Conservation (phyloP, 2,329 filamentous ascomycete genomes). For the Ascosphaera aggregata region DNA sequence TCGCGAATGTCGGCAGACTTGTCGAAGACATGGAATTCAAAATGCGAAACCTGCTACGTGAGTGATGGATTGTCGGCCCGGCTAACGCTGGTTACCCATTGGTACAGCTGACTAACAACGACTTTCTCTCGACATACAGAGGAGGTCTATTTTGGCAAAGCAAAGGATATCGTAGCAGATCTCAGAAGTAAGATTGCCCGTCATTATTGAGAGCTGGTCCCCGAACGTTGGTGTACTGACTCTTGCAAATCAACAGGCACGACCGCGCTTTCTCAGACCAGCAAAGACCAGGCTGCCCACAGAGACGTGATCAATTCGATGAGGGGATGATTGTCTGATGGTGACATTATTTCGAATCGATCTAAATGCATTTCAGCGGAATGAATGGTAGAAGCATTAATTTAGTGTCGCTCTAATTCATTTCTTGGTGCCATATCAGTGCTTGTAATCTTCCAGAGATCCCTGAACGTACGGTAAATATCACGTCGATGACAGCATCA, state of each 20-base stretch:
- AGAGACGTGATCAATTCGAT: slow-evolving; percentile 58
- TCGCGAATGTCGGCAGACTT: slow-evolving; percentile 78
- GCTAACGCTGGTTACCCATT: too few species aligned
- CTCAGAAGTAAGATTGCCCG: slow-evolving; percentile 41
- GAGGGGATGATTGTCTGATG: slow-evolving; percentile 13
- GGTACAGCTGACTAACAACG: too few species aligned
- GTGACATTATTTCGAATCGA: neutral
- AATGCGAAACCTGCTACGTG: slow-evolving; percentile 83
- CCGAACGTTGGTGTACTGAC: slow-evolving; percentile 3
- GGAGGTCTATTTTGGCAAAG: slow-evolving; percentile 98
- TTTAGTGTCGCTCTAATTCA: neutral
- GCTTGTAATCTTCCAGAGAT: neutral
- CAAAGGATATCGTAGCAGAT: slow-evolving; percentile 94
- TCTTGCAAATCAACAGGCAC: slow-evolving; percentile 26
- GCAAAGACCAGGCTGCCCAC: slow-evolving; percentile 64
- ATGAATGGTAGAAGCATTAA: too few species aligned
- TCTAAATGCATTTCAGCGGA: neutral
- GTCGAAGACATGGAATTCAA: slow-evolving; percentile 99
- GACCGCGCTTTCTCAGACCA: slow-evolving; percentile 59
- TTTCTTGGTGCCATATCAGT: neutral
- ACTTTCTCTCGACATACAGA: slow-evolving; percentile 21
- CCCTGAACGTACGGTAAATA: neutral
- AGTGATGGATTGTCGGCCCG: too few species aligned
- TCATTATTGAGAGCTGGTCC: neutral
- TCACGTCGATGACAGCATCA: too few species aligned